Evolutionary conservation across 306 rosid species (phyloP).

Genomic region (Astragalus membranaceus): DNA sequence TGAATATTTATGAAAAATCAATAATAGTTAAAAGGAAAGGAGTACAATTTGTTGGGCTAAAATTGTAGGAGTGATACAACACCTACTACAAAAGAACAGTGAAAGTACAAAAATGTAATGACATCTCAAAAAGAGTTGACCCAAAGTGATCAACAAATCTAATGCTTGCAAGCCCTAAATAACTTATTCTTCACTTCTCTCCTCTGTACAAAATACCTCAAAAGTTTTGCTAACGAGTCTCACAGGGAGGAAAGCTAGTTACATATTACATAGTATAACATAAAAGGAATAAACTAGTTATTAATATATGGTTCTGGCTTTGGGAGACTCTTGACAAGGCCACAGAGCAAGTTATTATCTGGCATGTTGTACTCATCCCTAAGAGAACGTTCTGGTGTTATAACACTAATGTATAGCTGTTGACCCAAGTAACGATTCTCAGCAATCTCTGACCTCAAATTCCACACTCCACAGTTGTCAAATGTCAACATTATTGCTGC

Average conservation of each 20-base stretch:
- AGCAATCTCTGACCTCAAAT: slow-evolving; percentile 44
- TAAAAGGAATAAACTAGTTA: not conserved
- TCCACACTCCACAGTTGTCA: slow-evolving; percentile 70
- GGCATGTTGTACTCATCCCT: slow-evolving; percentile 69
- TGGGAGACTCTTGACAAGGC: slow-evolving; percentile 35
- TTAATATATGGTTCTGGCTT: slow-evolving; percentile 31
- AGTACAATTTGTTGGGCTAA: not conserved
- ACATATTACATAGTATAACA: not conserved
- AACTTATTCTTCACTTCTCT: not conserved
- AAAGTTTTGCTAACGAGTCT: not conserved
- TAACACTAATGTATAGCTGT: slow-evolving; percentile 47
- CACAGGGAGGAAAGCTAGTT: not conserved
- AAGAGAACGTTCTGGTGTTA: slow-evolving; percentile 37
- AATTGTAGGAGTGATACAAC: not conserved
- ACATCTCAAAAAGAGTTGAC: not conserved
- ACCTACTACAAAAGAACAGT: not conserved
- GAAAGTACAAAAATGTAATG: not conserved
- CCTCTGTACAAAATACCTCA: not conserved
- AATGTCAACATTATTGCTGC: slow-evolving; percentile 53
- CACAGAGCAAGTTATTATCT: slow-evolving; percentile 31
- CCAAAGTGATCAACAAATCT: not conserved
- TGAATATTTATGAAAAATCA: not conserved
- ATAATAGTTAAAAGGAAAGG: not conserved
- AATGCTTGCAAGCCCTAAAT: not conserved
- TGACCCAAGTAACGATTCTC: slow-evolving; percentile 69